Percentiles rank a stretch among this genome's conserved stretches.
Conservation (phyloP, 2,329 filamentous ascomycete genomes). For the Diplodia corticola region DNA sequence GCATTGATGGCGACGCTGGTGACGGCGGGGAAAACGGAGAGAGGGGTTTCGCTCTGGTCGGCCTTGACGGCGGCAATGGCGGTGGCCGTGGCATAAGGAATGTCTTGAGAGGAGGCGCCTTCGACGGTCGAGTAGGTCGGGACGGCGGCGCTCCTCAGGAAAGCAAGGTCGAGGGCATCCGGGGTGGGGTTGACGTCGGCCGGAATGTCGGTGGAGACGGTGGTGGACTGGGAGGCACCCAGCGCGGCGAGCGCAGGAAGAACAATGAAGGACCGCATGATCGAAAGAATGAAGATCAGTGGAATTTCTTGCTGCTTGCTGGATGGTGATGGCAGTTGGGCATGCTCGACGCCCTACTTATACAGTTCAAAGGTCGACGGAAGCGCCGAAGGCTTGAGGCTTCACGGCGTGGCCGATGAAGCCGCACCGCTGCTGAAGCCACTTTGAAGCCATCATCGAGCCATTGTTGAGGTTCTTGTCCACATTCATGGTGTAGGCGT, state of each 20-base stretch:
- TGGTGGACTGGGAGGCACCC: conserved; percentile 2
- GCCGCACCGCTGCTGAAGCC: neutral
- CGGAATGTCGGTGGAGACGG: neutral
- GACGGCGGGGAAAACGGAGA: conserved; percentile 23
- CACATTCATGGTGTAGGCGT: neutral
- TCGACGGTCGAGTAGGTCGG: conserved; percentile 23
- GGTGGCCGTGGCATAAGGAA: conserved; percentile 19
- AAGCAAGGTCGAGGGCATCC: conserved; percentile 23
- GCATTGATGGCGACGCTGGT: conserved; percentile 17
- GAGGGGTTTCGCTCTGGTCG: conserved; percentile 17
- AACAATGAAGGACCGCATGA: neutral
- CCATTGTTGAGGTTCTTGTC: neutral
- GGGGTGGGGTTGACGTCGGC: conserved; percentile 14
- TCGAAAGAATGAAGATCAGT: neutral
- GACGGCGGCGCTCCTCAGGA: conserved; percentile 12
- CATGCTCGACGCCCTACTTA: neutral
- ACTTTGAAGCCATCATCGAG: neutral
- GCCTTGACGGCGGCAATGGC: conserved; percentile 18
- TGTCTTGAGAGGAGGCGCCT: conserved; percentile 15
- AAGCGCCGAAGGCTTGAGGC: neutral
- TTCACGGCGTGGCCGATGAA: neutral
- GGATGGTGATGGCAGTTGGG: neutral
- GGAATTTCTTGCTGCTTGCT: neutral
- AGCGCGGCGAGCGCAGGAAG: conserved; percentile 17
- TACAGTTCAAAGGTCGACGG: neutral